Evolutionary conservation across 2,329 filamentous ascomycete species (phyloP), one percentile per base, ranked within the genome.

Genomic region (Ceratocystis cacaofunesta): DNA sequence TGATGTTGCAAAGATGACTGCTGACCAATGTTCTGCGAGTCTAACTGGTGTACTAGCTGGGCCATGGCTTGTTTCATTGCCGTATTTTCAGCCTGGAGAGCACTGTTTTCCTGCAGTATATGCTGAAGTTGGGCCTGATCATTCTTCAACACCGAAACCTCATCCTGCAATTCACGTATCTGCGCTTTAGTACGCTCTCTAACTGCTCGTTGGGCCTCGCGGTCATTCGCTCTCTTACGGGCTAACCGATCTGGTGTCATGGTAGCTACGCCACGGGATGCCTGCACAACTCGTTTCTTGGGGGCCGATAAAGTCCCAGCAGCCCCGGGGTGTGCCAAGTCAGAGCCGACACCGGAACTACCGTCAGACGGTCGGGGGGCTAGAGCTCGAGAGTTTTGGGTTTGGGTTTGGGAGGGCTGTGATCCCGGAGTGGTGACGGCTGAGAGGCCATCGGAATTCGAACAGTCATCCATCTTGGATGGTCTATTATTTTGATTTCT

Each of bases 181-280:
- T 89, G 87, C 66, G 85, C 83, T 76, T 87, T 90, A 32, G 89
- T 94, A 65, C 90, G 84, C 76, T 92, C 88, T 52, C 90, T 82
- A 67, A 95, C 94, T 48, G 89, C 89, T 61, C 90, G 83, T 74
- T 95, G 90, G 36, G 90, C 90, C 74, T 95, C 89, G 66, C 90
- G 85, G 84, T 68, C 81, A 71, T 82, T 84, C 41, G 81, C 80
- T 66, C 82, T 76, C 72, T 84, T 84, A 73, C 89, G 88, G 66
- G 85, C 83, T 62, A 91, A 78, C 74, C 91, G 86, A 71, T 91
- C 88, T 44, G 86, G 84, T 1, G 87, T 89, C 72, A 87, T 79
- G 70, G 87, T 86, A 63, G 81, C 81, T 52, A 83, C 80, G 10
- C 66, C 67, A 44, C 66, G 66, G 19, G 66, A 60, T n/a, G 58